phyloP scores from a whole-genome alignment of 805 yeast species.

The Danielia reshetovae region DNA sequence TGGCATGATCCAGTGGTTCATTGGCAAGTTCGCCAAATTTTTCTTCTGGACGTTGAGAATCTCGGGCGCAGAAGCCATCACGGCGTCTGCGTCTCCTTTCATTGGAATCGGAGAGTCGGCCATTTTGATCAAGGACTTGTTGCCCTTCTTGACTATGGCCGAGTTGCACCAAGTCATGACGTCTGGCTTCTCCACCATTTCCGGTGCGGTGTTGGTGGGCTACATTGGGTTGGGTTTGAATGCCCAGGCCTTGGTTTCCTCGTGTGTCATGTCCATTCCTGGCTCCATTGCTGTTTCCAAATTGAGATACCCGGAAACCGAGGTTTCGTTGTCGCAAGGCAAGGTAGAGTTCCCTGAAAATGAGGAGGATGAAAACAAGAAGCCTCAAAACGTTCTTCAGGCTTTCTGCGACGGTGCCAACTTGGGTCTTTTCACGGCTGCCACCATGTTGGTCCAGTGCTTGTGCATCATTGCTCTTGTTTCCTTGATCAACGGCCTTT shows the following conservation, averaged over 20 bases:
- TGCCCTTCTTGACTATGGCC: conserved; percentile 56
- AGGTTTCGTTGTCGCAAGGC: conserved; percentile 49
- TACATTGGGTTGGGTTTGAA: conserved; percentile 61
- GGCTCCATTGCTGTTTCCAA: conserved; percentile 60
- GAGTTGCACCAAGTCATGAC: conserved; percentile 61
- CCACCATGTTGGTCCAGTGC: conserved; percentile 53
- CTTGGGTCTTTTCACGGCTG: conserved; percentile 54
- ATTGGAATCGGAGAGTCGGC: conserved; percentile 66
- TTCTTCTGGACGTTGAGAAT: conserved; percentile 58
- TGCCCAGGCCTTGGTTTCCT: conserved; percentile 59
- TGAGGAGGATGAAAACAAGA: conserved; percentile 24
- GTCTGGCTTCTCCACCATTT: conserved; percentile 61
- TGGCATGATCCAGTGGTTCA: conserved; percentile 58
- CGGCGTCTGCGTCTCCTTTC: conserved; percentile 65
- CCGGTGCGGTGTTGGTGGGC: conserved; percentile 61
- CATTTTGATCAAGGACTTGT: conserved; percentile 53
- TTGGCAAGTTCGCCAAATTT: conserved; percentile 52
- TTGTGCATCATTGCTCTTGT: conserved; percentile 60
- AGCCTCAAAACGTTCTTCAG: conserved; percentile 49
- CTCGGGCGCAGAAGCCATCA: conserved; percentile 62
- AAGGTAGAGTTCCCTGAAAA: conserved; percentile 45
- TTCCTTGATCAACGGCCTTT: conserved; percentile 50
- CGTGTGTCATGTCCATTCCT: conserved; percentile 68
- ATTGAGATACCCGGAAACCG: conserved; percentile 57
- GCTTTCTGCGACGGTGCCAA: conserved; percentile 58